Conservation (phyloP, 169 alveolate genomes). For the Eimeria sp. region DNA sequence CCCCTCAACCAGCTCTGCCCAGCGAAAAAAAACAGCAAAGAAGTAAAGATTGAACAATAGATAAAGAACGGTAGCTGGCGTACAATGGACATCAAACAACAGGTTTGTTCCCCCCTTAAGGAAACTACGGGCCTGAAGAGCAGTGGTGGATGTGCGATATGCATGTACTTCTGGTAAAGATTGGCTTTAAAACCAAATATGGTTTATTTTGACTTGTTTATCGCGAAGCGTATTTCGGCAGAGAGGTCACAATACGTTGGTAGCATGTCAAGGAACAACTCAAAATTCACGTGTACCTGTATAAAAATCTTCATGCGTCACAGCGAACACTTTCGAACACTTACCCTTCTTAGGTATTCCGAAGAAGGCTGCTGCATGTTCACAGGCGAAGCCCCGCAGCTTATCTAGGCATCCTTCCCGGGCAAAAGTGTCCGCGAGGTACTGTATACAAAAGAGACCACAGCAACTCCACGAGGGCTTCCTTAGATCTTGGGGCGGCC, state of each 20-base stretch:
- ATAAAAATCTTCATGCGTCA: background rate
- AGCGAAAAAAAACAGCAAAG: background rate
- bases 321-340: constrained; percentile 14
- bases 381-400: constrained; percentile 70
- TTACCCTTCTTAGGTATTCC: constrained; percentile 64
- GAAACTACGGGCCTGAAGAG: background rate
- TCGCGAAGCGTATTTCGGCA: background rate
- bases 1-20: constrained; percentile 68
- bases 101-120: background rate
- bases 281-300: too few relatives aligned
- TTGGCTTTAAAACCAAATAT: background rate
- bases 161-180: background rate
- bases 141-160: background rate
- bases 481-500: background rate
- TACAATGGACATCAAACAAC: background rate
- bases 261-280: background rate
- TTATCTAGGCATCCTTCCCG: constrained; percentile 73
- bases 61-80: background rate
- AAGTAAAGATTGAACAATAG: background rate
- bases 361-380: constrained; percentile 77
- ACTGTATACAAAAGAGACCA: constrained; percentile 49
- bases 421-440: constrained; percentile 77
- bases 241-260: background rate
- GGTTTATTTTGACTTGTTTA: background rate
- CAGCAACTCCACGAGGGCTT: too few relatives aligned